Percentiles rank a stretch among this genome's conserved stretches.
These are phyloP conservation scores for Exserohilum rostratum DNA, from an alignment of 2,329 filamentous ascomycete genomes.

Conservation along the genomic window DNA sequence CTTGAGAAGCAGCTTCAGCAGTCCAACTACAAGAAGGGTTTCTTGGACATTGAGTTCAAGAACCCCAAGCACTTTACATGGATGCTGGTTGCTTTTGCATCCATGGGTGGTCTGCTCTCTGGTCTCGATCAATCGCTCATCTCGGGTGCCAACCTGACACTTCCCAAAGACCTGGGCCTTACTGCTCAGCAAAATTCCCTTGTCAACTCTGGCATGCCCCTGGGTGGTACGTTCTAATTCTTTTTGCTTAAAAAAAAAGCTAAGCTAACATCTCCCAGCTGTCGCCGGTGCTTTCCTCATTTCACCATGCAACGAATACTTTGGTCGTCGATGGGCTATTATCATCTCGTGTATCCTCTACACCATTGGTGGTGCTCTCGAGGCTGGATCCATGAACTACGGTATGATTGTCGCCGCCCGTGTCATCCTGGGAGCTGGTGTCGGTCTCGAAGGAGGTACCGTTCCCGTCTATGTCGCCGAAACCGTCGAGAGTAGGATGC, in stretches of 20 bases:
- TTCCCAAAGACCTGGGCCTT: constrained; percentile 65
- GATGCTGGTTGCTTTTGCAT: constrained; percentile 72
- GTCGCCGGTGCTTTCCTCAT: constrained; percentile 72
- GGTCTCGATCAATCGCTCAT: constrained; percentile 77
- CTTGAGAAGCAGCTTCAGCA: constrained; percentile 49
- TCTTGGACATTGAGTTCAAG: constrained; percentile 64
- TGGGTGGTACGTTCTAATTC: constrained; percentile 60
- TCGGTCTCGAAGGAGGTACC: constrained; percentile 75
- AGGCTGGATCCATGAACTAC: constrained; percentile 71
- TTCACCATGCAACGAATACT: constrained; percentile 69
- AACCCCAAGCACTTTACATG: constrained; percentile 71
- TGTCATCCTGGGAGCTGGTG: constrained; percentile 71
- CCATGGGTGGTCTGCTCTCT: constrained; percentile 74
- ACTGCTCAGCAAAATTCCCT: constrained; percentile 64
- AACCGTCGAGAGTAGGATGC: constrained; percentile 68
- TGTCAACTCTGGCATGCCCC: constrained; percentile 73
- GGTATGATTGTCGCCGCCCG: constrained; percentile 73
- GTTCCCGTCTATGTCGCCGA: constrained; percentile 78
- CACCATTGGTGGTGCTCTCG: constrained; percentile 71
- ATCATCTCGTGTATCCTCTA: constrained; percentile 72
- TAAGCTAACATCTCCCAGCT: constrained; percentile 48
- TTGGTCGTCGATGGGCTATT: constrained; percentile 71
- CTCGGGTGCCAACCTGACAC: constrained; percentile 70
- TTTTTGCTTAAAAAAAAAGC: no score
- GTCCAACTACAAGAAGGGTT: constrained; percentile 46